A percentile compares a stretch with the other conserved stretches of the same genome.
These are phyloP conservation scores for Lenwebbia sp. DNA, from an alignment of 345 rosid species.

Conservation along the genomic window DNA sequence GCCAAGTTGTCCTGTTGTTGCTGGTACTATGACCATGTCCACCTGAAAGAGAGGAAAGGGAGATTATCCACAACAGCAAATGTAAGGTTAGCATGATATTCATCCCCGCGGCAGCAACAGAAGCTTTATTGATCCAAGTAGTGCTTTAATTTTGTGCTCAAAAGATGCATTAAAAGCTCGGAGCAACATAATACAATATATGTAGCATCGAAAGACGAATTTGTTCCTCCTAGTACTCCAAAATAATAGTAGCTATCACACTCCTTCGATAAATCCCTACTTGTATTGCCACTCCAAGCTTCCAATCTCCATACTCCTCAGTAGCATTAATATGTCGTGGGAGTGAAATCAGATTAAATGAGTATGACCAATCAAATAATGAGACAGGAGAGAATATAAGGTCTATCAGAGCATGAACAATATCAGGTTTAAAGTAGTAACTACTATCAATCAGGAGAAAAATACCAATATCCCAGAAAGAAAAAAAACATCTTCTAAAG, in stretches of 20 bases:
- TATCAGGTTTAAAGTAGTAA: neutral
- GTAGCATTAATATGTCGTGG: neutral
- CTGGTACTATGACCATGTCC: conserved; percentile 94
- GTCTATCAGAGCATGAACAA: neutral
- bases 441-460: neutral
- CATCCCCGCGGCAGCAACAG: neutral
- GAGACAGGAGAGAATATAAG: neutral
- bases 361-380: neutral
- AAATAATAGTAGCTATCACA: neutral
- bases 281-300: neutral
- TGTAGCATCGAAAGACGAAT: neutral
- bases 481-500: neutral
- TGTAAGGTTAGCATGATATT: neutral
- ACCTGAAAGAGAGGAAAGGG: conserved; percentile 32
- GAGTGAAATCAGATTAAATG: neutral
- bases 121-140: neutral
- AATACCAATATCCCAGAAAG: neutral
- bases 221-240: neutral
- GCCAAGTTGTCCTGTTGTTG: conserved; percentile 94
- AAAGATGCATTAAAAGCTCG: neutral
- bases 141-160: neutral
- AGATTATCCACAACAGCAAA: neutral
- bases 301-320: neutral
- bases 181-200: neutral
- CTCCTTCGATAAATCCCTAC: neutral